A percentile compares a stretch with the other conserved stretches of the same genome.
Conservation (phyloP, 768 basidiomycete genomes). For the Agaricus blazei region DNA sequence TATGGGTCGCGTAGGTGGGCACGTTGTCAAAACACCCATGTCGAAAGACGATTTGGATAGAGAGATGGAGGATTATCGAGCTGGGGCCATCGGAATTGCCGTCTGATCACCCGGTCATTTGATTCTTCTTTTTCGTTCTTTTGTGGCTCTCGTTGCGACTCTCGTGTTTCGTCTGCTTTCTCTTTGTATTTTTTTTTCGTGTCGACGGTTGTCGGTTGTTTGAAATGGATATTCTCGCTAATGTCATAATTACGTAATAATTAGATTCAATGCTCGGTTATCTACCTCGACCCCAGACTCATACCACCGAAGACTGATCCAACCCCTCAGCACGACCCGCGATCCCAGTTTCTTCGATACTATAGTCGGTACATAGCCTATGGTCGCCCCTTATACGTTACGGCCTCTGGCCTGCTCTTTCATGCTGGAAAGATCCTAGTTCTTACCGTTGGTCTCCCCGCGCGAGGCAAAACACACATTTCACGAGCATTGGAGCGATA, state of each 20-base stretch:
- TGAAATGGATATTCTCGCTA: conserved; percentile 1
- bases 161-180: not conserved
- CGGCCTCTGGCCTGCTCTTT: conserved; percentile 79
- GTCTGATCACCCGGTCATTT: not conserved
- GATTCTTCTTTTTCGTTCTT: not conserved
- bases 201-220: not conserved
- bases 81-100: conserved; percentile 19
- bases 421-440: conserved; percentile 96
- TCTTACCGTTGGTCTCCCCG: conserved; percentile 88
- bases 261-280: not conserved
- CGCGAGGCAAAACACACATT: conserved; percentile 95
- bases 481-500: conserved; percentile 96
- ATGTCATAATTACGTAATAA: conserved; percentile 6
- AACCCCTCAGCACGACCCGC: too few relatives aligned
- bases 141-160: not conserved
- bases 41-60: conserved; percentile 62
- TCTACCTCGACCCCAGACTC: too few relatives aligned
- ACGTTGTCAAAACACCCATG: conserved; percentile 12
- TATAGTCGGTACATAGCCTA: conserved; percentile 20
- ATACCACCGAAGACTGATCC: too few relatives aligned
- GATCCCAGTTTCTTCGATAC: too few relatives aligned
- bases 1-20: not conserved
- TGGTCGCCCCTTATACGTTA: conserved; percentile 98
- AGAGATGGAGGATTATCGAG: conserved; percentile 79
- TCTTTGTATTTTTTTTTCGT: conserved; percentile 1